These are phyloP conservation scores for Orychophragmus violaceus DNA, from an alignment of 345 rosid species.

Conservation along the genomic window DNA sequence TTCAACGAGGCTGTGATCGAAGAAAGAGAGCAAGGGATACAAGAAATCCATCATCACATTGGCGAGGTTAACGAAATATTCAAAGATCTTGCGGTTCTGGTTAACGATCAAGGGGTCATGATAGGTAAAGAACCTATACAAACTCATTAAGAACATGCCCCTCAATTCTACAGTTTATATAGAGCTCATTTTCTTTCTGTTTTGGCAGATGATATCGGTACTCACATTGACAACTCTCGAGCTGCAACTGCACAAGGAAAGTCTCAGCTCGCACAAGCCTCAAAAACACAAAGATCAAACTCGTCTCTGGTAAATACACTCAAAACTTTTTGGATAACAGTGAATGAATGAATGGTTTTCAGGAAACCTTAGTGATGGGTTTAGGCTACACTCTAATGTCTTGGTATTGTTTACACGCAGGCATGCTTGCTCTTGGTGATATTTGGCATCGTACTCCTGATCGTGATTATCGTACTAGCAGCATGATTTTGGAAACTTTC, in stretches of 20 bases:
- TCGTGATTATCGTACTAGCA: constrained; percentile 72
- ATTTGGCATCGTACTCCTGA: constrained; percentile 83
- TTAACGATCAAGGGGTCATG: constrained; percentile 91
- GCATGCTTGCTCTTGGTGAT: constrained; percentile 95
- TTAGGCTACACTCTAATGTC: neutral
- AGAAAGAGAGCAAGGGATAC: constrained; percentile 94
- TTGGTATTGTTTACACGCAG: constrained; percentile 41
- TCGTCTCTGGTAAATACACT: constrained; percentile 73
- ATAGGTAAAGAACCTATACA: constrained; percentile 40
- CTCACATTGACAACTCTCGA: constrained; percentile 71
- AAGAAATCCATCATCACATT: constrained; percentile 83
- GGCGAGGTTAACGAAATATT: constrained; percentile 95
- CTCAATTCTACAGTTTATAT: neutral
- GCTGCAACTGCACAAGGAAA: constrained; percentile 85
- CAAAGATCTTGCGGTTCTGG: constrained; percentile 92
- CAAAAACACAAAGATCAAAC: constrained; percentile 89
- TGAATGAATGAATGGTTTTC: no score
- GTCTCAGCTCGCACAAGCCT: constrained; percentile 76
- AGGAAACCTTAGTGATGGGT: neutral
- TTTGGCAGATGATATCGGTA: constrained; percentile 73
- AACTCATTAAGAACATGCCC: neutral
- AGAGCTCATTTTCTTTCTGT: neutral
- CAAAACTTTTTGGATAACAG: no score
- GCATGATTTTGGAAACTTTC: constrained; percentile 37
- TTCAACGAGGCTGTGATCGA: constrained; percentile 94